Percentiles rank a stretch among this genome's conserved stretches.
These are phyloP conservation scores for Penstemon eatonii DNA, from an alignment of 257 asterid species.

Conservation along the genomic window DNA sequence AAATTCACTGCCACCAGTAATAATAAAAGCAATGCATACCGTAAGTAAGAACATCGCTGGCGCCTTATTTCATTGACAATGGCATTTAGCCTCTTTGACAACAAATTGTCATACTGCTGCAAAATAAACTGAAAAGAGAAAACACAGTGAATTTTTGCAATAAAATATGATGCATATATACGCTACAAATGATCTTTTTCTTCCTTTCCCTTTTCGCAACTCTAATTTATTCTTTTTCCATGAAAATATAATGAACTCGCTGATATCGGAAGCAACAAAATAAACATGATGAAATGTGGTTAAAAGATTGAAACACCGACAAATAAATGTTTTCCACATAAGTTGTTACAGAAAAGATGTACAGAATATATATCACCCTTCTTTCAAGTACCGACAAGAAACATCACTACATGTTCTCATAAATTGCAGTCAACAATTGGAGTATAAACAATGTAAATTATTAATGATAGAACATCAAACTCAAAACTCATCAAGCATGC, in stretches of 20 bases:
- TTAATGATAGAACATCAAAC: neutral
- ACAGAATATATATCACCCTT: neutral
- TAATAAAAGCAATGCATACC: conserved; percentile 43
- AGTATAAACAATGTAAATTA: neutral
- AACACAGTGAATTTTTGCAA: conserved; percentile 7
- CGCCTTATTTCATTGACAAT: conserved; percentile 91
- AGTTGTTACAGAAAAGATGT: neutral
- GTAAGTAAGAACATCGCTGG: conserved; percentile 88
- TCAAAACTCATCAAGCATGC: conserved; percentile 13
- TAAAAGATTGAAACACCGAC: neutral
- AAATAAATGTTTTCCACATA: conserved; percentile 18
- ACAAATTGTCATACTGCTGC: conserved; percentile 78
- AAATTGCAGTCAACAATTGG: neutral
- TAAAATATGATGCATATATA: neutral
- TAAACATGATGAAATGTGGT: neutral
- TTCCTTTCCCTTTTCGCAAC: neutral
- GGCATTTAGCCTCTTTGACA: conserved; percentile 87
- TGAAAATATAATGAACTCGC: neutral
- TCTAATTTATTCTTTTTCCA: neutral
- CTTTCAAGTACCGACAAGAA: neutral
- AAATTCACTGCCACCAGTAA: neutral
- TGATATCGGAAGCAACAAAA: neutral
- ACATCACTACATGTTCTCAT: conserved; percentile 4
- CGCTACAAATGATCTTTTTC: neutral
- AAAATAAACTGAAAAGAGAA: conserved; percentile 61